Percentiles rank a stretch among this genome's conserved stretches.
phyloP scores from a whole-genome alignment of 306 rosid species.

The Medicago ruthenica region DNA sequence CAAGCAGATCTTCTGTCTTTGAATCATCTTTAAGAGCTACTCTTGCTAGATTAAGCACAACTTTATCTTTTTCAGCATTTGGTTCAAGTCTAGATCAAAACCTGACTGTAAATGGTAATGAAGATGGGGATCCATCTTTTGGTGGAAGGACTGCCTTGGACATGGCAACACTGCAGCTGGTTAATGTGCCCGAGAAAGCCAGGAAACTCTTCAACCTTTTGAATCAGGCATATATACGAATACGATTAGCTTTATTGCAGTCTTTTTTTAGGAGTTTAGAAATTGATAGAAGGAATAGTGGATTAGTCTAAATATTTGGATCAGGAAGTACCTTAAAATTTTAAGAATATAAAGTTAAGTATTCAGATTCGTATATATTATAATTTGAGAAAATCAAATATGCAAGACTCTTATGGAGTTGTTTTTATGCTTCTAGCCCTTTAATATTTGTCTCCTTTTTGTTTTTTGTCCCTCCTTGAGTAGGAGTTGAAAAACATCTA shows the following conservation, averaged over 20 bases:
- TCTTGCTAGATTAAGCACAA: constrained; percentile 92
- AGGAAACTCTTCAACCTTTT: constrained; percentile 87
- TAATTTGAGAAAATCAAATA: constrained; percentile 26
- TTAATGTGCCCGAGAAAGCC: constrained; percentile 90
- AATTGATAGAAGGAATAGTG: constrained; percentile 28
- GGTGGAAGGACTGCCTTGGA: constrained; percentile 97
- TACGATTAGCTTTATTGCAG: constrained; percentile 20
- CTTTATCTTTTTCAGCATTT: constrained; percentile 77
- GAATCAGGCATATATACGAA: constrained; percentile 66
- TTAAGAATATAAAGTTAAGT: constrained; percentile 2
- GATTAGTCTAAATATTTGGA: constrained; percentile 24
- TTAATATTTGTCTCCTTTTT: constrained; percentile 15
- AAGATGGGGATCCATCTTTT: constrained; percentile 59
- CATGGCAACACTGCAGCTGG: constrained; percentile 82
- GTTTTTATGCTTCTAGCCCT: constrained; percentile 7
- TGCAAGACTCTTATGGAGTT: constrained; percentile 21
- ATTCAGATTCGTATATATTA: constrained; percentile 20
- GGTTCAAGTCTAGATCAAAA: constrained; percentile 90
- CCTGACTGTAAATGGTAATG: constrained; percentile 51
- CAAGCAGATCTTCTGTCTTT: constrained; percentile 97
- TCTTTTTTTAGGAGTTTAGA: constrained; percentile 4
- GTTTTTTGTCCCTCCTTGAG: constrained; percentile 1
- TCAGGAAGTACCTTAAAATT: constrained; percentile 1
- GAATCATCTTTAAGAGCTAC: constrained; percentile 97
- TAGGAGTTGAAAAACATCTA: constrained; percentile 15